Evolutionary conservation across 2,329 filamentous ascomycete species (phyloP).

Genomic region (Penicillium aurantiogriseum): DNA sequence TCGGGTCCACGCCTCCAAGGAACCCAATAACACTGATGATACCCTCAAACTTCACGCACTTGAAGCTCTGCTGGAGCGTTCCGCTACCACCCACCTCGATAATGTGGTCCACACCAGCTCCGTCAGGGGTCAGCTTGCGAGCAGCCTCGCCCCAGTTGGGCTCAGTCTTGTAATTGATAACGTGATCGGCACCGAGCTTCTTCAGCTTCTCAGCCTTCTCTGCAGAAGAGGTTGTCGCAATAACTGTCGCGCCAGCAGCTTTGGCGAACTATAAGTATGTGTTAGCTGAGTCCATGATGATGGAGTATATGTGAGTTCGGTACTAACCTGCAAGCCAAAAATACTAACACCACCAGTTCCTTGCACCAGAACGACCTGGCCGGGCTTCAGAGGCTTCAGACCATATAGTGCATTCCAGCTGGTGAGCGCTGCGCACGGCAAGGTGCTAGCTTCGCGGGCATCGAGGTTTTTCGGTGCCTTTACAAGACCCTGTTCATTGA

Average conservation of each 20-base stretch:
- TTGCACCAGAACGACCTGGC: constrained; percentile 58
- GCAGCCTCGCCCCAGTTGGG: constrained; percentile 62
- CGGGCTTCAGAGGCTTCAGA: constrained; percentile 52
- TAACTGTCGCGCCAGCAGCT: constrained; percentile 53
- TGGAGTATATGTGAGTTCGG: fast-evolving
- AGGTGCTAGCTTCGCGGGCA: constrained; percentile 55
- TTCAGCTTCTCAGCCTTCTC: constrained; percentile 55
- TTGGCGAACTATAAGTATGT: constrained; percentile 43
- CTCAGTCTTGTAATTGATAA: constrained; percentile 61
- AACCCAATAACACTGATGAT: constrained; percentile 59
- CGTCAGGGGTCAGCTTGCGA: constrained; percentile 49
- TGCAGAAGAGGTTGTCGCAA: constrained; percentile 59
- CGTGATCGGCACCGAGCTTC: constrained; percentile 56
- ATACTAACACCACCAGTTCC: constrained; percentile 62
- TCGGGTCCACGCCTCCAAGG: constrained; percentile 48
- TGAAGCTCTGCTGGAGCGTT: constrained; percentile 59
- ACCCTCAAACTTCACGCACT: constrained; percentile 55
- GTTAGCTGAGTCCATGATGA: background rate
- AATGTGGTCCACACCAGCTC: constrained; percentile 60
- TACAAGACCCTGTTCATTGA: constrained; percentile 67
- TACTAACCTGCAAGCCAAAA: constrained; percentile 52
- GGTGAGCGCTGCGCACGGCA: constrained; percentile 62
- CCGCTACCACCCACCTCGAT: constrained; percentile 65
- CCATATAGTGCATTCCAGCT: constrained; percentile 67
- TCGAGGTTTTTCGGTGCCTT: constrained; percentile 57